These are phyloP conservation scores for Brassica rapa DNA, from an alignment of 345 rosid genomes.

Conservation along the genomic window DNA sequence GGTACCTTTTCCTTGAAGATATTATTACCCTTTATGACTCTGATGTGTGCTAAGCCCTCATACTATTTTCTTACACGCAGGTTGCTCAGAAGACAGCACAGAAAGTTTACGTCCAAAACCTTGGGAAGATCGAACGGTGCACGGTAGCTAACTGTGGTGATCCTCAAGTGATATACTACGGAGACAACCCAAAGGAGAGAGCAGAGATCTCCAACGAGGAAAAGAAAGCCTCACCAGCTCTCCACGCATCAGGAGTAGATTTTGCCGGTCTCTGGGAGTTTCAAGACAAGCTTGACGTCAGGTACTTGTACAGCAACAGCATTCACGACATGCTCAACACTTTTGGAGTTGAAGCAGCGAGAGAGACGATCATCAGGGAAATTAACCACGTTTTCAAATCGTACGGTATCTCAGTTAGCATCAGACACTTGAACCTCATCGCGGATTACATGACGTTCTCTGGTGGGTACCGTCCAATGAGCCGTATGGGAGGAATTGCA, in stretches of 20 bases:
- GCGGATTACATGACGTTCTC: slow-evolving; percentile 93
- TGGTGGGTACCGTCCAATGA: slow-evolving; percentile 89
- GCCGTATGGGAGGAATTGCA: slow-evolving; percentile 82
- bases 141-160: slow-evolving; percentile 59
- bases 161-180: slow-evolving; percentile 77
- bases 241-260: slow-evolving; percentile 78
- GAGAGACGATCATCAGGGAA: slow-evolving; percentile 86
- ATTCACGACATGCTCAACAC: slow-evolving; percentile 74
- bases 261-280: slow-evolving; percentile 63
- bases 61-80: slow-evolving; percentile 24
- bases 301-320: slow-evolving; percentile 79
- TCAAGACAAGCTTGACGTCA: slow-evolving; percentile 71
- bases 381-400: slow-evolving; percentile 78
- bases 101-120: slow-evolving; percentile 80
- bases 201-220: slow-evolving; percentile 49
- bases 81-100: slow-evolving; percentile 82
- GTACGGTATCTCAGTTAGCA: slow-evolving; percentile 76
- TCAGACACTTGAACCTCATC: slow-evolving; percentile 72
- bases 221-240: slow-evolving; percentile 62
- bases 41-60: slow-evolving; percentile 1
- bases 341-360: slow-evolving; percentile 93
- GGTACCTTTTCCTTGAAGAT: slow-evolving; percentile 49
- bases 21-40: background rate
- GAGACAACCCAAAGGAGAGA: slow-evolving; percentile 74
- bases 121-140: slow-evolving; percentile 75